These are phyloP conservation scores for Aegilops speltoides DNA, from an alignment of 176 grass and related monocot species.

Conservation along the genomic window DNA sequence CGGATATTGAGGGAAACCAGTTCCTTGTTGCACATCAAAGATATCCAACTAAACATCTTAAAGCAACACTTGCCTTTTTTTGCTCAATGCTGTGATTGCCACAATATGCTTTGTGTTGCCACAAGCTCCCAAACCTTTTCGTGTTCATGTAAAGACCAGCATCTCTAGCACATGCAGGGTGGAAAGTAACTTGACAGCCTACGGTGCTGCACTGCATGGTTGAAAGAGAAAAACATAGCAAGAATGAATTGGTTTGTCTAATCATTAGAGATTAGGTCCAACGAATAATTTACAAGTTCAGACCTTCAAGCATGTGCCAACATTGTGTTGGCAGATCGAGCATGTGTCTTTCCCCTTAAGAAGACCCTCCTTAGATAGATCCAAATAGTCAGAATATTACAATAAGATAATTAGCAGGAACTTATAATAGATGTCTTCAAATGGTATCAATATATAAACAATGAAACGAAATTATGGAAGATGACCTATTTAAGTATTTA, in stretches of 20 bases:
- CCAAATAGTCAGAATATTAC: constrained; percentile 31
- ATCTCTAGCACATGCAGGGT: constrained; percentile 81
- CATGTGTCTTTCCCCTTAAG: constrained; percentile 63
- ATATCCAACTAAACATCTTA: constrained; percentile 6
- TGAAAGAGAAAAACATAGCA: constrained; percentile 33
- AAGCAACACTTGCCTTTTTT: constrained; percentile 53
- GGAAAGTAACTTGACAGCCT: constrained; percentile 72
- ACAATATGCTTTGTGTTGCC: constrained; percentile 84
- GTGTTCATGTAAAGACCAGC: constrained; percentile 90
- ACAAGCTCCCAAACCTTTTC: constrained; percentile 46
- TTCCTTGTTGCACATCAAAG: background rate
- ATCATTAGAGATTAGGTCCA: constrained; percentile 13
- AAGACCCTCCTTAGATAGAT: constrained; percentile 64
- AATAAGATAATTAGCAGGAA: constrained; percentile 14
- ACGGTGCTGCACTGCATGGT: constrained; percentile 79
- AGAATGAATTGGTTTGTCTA: background rate
- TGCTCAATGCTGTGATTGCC: constrained; percentile 71
- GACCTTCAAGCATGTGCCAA: constrained; percentile 92
- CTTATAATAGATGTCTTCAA: constrained; percentile 12
- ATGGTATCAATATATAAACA: background rate
- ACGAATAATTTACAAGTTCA: constrained; percentile 14
- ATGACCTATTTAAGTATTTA: background rate
- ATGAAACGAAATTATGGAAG: background rate
- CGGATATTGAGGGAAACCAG: constrained; percentile 2
- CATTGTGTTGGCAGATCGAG: constrained; percentile 55